Evolutionary conservation across 768 basidiomycete species (phyloP).

Genomic region (Pleurotus eryngii): DNA sequence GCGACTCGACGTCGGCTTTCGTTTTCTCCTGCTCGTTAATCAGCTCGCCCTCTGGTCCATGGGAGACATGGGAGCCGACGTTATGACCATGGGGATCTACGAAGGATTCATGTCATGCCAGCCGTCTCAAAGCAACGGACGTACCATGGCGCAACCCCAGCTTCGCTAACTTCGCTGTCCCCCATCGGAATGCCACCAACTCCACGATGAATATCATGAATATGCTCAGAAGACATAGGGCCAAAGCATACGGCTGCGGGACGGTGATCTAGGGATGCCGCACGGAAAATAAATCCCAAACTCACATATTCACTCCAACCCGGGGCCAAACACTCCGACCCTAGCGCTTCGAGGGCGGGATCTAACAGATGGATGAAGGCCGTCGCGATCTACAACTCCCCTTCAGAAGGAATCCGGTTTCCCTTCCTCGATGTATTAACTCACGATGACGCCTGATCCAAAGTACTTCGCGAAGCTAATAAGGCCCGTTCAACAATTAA

Average conservation of each 20-base stretch:
- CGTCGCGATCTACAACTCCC: constrained; percentile 67
- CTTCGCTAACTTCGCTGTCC: constrained; percentile 64
- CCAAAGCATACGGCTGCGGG: constrained; percentile 75
- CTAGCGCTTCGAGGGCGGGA: constrained; percentile 71
- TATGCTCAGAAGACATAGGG: constrained; percentile 76
- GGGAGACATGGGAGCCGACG: constrained; percentile 57
- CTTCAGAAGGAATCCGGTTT: constrained; percentile 3
- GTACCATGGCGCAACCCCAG: constrained; percentile 64
- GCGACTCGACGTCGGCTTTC: neutral
- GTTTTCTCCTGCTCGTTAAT: neutral
- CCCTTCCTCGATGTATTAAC: constrained; percentile 19
- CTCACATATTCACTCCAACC: constrained; percentile 77
- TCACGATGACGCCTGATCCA: constrained; percentile 83
- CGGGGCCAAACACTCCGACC: constrained; percentile 62
- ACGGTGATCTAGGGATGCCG: neutral
- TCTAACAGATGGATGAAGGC: constrained; percentile 82
- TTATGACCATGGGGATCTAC: constrained; percentile 69
- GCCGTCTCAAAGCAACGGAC: constrained; percentile 11
- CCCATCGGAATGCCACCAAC: constrained; percentile 84
- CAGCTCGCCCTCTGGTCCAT: constrained; percentile 56
- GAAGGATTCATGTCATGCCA: neutral
- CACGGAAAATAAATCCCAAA: constrained; percentile 7
- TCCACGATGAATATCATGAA: constrained; percentile 85
- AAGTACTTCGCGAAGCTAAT: constrained; percentile 83
- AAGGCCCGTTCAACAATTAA: neutral